Conservation (phyloP, 1,284 basidiomycete species). For the Flammula alnicola region DNA sequence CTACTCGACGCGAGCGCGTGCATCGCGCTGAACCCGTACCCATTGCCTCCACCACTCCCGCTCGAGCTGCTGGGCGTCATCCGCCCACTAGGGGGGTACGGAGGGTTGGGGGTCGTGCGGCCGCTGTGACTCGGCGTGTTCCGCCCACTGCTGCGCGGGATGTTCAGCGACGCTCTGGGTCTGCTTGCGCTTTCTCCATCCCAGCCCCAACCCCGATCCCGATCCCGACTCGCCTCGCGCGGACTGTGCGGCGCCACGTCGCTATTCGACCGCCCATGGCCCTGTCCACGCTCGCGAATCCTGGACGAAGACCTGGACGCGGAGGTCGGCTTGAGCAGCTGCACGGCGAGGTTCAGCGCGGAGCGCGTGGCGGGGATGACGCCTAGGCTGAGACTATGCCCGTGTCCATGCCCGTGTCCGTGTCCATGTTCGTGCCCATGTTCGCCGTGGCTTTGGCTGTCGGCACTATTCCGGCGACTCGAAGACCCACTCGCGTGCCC, state of each 20-base stretch:
- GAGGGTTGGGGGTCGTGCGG: background rate
- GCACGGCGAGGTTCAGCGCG: constrained; percentile 32
- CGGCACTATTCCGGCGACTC: no score
- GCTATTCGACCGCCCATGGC: constrained; percentile 42
- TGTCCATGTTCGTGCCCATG: background rate
- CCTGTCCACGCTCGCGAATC: constrained; percentile 2
- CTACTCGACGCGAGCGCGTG: constrained; percentile 13
- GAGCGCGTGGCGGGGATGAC: constrained; percentile 25
- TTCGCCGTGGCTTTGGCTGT: constrained; percentile 4
- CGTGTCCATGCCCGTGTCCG: background rate
- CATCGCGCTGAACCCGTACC: constrained; percentile 8
- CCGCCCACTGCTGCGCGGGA: background rate
- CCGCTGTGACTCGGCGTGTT: background rate
- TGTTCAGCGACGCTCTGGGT: background rate
- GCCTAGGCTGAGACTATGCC: background rate
- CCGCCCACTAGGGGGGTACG: constrained; percentile 10
- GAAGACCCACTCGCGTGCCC: no score
- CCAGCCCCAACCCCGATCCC: no score
- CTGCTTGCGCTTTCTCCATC: constrained; percentile 16
- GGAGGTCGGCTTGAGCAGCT: constrained; percentile 37
- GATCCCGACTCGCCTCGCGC: background rate
- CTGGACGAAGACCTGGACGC: constrained; percentile 14
- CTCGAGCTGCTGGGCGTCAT: constrained; percentile 17
- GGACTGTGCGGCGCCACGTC: constrained; percentile 31
- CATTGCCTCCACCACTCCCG: background rate